Percentiles rank a stretch among this genome's conserved stretches.
Evolutionary conservation across 225 moss, liverwort and hornwort species (phyloP).

Genomic region (Thuidium tamariscinum): DNA sequence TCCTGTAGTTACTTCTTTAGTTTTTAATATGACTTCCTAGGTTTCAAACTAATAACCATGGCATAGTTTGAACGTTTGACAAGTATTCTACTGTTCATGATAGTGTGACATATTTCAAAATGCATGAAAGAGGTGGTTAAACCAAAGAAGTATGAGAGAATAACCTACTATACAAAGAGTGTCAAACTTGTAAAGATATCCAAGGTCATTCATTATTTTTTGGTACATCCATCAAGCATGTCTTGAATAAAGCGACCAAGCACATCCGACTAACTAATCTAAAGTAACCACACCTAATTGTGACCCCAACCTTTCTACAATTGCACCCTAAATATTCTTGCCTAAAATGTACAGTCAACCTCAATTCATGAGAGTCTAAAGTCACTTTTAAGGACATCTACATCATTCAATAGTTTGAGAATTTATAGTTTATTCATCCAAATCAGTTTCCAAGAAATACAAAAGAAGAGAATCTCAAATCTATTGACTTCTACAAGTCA

Average conservation of each 20-base stretch:
- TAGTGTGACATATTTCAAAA: neutral
- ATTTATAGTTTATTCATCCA: no score
- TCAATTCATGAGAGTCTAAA: no score
- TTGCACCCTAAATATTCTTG: no score
- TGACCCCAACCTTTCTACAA: no score
- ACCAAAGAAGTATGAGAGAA: neutral
- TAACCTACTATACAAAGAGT: no score
- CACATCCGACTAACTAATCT: no score
- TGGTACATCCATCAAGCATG: neutral
- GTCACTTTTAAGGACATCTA: no score
- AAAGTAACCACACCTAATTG: no score
- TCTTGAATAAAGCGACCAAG: neutral
- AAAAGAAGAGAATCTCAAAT: neutral
- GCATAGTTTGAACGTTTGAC: neutral
- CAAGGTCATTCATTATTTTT: neutral
- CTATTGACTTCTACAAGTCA: no score
- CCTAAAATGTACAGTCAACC: no score
- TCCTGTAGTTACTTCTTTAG: neutral
- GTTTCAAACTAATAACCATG: neutral
- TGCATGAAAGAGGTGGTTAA: neutral
- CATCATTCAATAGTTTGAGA: no score
- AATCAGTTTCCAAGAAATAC: no score
- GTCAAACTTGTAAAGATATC: neutral
- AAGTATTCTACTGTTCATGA: neutral
- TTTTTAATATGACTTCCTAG: neutral